Evolutionary conservation across 352 stramenopile genomes (phyloP), one percentile per base, ranked within the genome.

Genomic region (Phytophthora palmivora): DNA sequence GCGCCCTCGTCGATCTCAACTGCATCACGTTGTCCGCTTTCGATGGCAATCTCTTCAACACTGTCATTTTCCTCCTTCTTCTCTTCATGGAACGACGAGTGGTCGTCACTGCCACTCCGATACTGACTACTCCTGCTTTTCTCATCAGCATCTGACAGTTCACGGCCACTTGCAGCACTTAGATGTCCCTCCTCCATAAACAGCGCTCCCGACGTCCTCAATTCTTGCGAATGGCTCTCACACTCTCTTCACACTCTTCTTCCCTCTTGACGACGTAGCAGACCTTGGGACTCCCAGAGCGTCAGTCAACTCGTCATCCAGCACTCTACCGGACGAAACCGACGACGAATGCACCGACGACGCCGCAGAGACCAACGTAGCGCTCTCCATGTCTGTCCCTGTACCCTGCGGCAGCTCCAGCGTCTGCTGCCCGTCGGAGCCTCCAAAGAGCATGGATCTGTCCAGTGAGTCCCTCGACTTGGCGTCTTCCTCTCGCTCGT

Each of bases 231-330:
- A 2, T 61, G 55, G 18, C 45, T 47, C 0, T 19, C 39, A 42
- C n/a, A n/a, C n/a, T n/a, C 34, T 49, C 1, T 4, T 32, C 62
- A 10, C 21, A 44, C 22, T 51, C 16, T 19, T 53, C n/a, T 33
- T 19, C 21, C 32, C 14, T 11, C 39, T 50, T 1, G 33, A 58
- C 15, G 47, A 58, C 14, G 47, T 36, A 15, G 58, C 59, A 16
- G 30, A 15, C 24, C 21, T 45, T 0, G 47, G 43, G 34, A 90
- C 73, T 0, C 83, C 83, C 28, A 92, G 42, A 0, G 80, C 83
- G 26, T 87, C 70, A 10, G 67, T 90, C 21, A 92, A 48, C 30
- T 92, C 83, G 15, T 87, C 63, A 37, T 92, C 83, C 26, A 73
- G 54, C 4, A 60, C 41, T 12, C 52, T 74, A 42, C 18, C 66